Evolutionary conservation across 148 eudicot species (phyloP), one percentile per base, ranked within the genome.

Genomic region (Drosera capensis): DNA sequence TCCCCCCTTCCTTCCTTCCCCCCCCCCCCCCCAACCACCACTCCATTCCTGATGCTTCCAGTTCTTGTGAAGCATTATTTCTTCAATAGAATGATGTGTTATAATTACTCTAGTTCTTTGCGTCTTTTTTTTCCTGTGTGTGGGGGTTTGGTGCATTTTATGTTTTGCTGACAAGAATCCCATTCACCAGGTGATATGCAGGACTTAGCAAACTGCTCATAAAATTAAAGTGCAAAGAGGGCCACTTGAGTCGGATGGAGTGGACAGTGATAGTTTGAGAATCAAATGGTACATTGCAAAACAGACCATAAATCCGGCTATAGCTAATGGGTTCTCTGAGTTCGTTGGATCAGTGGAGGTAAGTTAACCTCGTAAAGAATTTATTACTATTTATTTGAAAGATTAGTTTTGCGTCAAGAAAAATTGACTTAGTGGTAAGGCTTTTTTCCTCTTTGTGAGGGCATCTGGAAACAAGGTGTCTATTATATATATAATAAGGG

Each of bases 191-290:
- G 97, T 88, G 46, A 80, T 88, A 55, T 46, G 68, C 46, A 78
- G 97, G 66, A 80, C 97, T n/a, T 90, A 95, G 95, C 97, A 90
- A 70, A 90, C 97, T 56, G 94, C 97, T 5, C 81, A 84, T 67
- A 90, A 90, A 64, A 90, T 90, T 94, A 90, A 90, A 71, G 52
- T 52, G 46, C 58, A 67, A 20, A 80, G 94, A 72, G 92, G 95
- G 40, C 47, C 75, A 20, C 60, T 75, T 40, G 81, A 64, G 7
- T 55, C 67, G 14, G 66, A 65, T 64, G 66, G 62, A 40, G 43
- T 69, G 38, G 65, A 69, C 26, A 80, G 68, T 55, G 97, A 84
- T 61, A 90, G 80, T 64, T 70, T 76, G 42, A 69, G 97, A 62
- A 84, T 90, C 65, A 80, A 66, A 58, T 70, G 95, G 47, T 90